Percentiles rank a stretch among this genome's conserved stretches.
phyloP scores from a whole-genome alignment of 306 rosid genomes.

The Sindora glabra region DNA sequence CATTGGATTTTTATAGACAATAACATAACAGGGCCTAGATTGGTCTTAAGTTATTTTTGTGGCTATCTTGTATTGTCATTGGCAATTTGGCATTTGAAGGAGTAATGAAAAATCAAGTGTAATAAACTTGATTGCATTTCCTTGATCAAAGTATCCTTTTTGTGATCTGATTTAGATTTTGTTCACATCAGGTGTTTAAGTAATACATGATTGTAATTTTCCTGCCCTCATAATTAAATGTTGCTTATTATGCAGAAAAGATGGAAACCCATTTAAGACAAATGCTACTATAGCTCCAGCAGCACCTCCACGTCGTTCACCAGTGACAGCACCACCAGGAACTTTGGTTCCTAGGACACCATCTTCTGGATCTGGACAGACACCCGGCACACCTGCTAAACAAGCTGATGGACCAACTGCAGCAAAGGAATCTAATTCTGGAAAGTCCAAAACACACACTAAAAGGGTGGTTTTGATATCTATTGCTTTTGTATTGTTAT shows the following conservation, averaged over 20 bases:
- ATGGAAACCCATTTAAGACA: constrained; percentile 76
- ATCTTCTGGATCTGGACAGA: constrained; percentile 23
- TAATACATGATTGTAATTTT: not conserved
- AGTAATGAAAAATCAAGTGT: not conserved
- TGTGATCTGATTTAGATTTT: too few relatives aligned
- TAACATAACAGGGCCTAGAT: not conserved
- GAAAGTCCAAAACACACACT: constrained; percentile 39
- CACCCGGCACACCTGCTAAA: constrained; percentile 37
- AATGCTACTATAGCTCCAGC: constrained; percentile 47
- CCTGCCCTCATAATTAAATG: constrained; percentile 14
- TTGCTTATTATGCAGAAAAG: constrained; percentile 49
- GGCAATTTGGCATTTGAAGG: not conserved
- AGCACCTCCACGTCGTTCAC: constrained; percentile 44
- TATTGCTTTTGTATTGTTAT: constrained; percentile 44
- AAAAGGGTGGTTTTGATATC: constrained; percentile 81
- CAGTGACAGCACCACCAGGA: constrained; percentile 38
- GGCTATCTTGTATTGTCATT: not conserved
- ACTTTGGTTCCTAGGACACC: constrained; percentile 23
- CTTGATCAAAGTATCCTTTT: not conserved
- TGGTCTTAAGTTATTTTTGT: not conserved
- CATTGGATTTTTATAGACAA: not conserved
- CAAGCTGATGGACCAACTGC: constrained; percentile 69
- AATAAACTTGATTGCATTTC: not conserved
- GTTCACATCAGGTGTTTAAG: not conserved
- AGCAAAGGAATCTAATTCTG: constrained; percentile 45